Evolutionary conservation across 2,329 filamentous ascomycete genomes (phyloP).

Genomic region (Diaporthe capsici): DNA sequence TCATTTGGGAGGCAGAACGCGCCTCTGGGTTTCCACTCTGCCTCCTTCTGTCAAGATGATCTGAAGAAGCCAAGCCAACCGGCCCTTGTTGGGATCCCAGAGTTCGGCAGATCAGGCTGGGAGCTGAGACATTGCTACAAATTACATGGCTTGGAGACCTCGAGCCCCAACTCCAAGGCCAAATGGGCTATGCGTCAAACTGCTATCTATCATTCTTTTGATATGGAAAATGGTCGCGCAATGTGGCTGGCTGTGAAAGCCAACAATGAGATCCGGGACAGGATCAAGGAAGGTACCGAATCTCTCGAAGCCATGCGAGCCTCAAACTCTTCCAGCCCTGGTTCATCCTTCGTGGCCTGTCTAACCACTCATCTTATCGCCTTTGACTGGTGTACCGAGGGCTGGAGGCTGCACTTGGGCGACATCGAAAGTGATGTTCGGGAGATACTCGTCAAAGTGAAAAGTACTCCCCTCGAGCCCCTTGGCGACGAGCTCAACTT

Average conservation of each 20-base stretch:
- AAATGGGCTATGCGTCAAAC: conserved; percentile 35
- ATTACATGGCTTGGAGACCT: not conserved
- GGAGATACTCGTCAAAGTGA: not conserved
- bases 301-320: conserved; percentile 21
- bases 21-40: not conserved
- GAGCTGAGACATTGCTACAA: conserved; percentile 26
- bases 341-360: not conserved
- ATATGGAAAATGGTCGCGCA: conserved; percentile 28
- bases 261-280: conserved; percentile 23
- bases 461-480: conserved; percentile 2
- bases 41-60: conserved; percentile 26
- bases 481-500: not conserved
- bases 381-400: conserved; percentile 21
- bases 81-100: not conserved
- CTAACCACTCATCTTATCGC: conserved; percentile 1
- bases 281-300: conserved; percentile 3
- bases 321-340: not conserved
- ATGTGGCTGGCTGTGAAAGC: conserved; percentile 34
- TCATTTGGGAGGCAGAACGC: conserved; percentile 66
- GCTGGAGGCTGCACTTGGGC: not conserved
- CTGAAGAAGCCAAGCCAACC: not conserved
- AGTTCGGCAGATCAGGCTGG: conserved; percentile 16
- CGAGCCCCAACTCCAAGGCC: not conserved
- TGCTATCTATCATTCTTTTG: conserved; percentile 35
- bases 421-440: not conserved